Percentiles rank a stretch among this genome's conserved stretches.
Evolutionary conservation across 139 green algal species (phyloP).

Genomic region (Chlorella sorokiniana): DNA sequence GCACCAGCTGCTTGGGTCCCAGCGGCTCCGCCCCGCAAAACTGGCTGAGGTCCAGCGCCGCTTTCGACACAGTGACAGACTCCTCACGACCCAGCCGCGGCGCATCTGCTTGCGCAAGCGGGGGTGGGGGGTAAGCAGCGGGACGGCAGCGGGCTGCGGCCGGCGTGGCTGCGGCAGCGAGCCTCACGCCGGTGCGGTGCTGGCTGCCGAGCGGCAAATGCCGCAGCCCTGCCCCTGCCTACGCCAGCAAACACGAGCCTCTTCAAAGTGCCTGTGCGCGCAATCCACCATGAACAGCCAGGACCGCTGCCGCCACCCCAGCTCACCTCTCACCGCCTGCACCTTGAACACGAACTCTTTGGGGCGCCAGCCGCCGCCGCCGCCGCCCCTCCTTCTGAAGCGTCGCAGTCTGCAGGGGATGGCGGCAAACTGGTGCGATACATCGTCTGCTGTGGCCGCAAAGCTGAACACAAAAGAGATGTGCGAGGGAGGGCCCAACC

Average conservation of each 20-base stretch:
- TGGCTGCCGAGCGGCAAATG: too few species aligned
- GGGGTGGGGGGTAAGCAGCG: neutral
- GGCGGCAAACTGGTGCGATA: neutral
- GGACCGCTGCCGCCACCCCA: neutral
- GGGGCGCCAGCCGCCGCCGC: slow-evolving; percentile 5
- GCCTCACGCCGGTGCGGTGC: too few species aligned
- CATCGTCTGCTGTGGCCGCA: neutral
- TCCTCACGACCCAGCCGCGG: neutral
- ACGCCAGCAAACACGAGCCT: neutral
- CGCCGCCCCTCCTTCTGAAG: slow-evolving; percentile 12
- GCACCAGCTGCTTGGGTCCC: slow-evolving; percentile 23
- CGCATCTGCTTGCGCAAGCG: neutral
- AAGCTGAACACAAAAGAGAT: too few species aligned
- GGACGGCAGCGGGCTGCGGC: neutral
- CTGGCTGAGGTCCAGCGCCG: slow-evolving; percentile 7
- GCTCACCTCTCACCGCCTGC: slow-evolving; percentile 3
- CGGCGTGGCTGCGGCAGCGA: neutral
- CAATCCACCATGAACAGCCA: neutral
- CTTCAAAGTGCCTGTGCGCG: neutral
- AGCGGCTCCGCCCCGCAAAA: slow-evolving; percentile 26
- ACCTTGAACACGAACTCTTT: slow-evolving; percentile 30
- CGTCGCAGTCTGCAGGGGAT: slow-evolving; percentile 9
- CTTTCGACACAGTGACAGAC: neutral
- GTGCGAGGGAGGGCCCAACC: too few species aligned
- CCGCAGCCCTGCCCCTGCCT: too few species aligned